A percentile compares a stretch with the other conserved stretches of the same genome.
phyloP scores from a whole-genome alignment of 805 yeast genomes.

The Pichia manshurica region DNA sequence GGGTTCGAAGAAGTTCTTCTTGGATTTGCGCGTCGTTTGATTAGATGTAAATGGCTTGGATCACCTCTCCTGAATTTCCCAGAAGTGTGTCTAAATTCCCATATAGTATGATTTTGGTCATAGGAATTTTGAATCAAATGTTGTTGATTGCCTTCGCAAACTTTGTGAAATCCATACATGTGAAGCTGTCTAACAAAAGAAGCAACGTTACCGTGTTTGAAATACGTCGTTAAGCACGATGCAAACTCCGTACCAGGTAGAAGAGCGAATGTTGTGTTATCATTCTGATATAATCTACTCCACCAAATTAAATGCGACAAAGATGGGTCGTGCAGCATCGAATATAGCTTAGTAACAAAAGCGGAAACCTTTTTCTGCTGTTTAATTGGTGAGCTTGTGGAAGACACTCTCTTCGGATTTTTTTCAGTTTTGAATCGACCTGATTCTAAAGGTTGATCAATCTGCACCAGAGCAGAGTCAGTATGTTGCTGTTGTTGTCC shows the following conservation, averaged over 20 bases:
- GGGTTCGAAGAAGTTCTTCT: slow-evolving; percentile 7
- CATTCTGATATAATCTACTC: slow-evolving; percentile 41
- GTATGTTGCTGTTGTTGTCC: slow-evolving; percentile 1
- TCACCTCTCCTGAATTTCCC: slow-evolving; percentile 47
- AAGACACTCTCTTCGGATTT: not conserved
- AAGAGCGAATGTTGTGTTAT: slow-evolving; percentile 53
- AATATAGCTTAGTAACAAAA: slow-evolving; percentile 58
- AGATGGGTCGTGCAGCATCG: slow-evolving; percentile 54
- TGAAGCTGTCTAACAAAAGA: slow-evolving; percentile 64
- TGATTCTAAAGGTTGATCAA: not conserved
- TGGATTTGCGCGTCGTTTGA: slow-evolving; percentile 36
- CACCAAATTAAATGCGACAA: slow-evolving; percentile 58
- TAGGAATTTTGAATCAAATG: not conserved
- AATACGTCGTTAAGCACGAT: slow-evolving; percentile 58
- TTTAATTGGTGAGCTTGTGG: slow-evolving; percentile 4
- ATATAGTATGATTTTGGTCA: slow-evolving; percentile 30
- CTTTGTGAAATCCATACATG: slow-evolving; percentile 87
- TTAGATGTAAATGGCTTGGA: slow-evolving; percentile 38
- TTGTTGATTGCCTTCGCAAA: slow-evolving; percentile 33
- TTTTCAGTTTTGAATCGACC: not conserved
- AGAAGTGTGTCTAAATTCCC: slow-evolving; percentile 53
- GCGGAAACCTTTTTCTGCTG: slow-evolving; percentile 44
- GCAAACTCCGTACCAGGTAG: slow-evolving; percentile 62
- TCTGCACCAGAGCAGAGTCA: not conserved
- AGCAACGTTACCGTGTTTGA: slow-evolving; percentile 91